These are phyloP conservation scores for Scorias spongiosa DNA, from an alignment of 2,329 filamentous ascomycete species.

Conservation along the genomic window DNA sequence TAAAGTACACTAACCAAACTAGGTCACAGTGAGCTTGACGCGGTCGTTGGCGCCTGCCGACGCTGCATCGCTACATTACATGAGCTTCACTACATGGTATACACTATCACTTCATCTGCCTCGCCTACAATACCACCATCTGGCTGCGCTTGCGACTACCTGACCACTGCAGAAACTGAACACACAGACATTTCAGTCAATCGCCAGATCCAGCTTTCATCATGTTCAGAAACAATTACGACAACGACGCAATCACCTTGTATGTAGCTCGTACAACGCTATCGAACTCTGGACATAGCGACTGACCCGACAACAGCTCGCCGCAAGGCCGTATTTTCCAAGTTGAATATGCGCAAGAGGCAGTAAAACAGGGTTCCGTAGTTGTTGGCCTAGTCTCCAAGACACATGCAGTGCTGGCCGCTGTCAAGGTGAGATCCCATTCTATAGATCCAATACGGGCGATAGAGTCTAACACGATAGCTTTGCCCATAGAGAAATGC, in stretches of 20 bases:
- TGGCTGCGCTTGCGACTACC: no score
- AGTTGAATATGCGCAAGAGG: conserved; percentile 97
- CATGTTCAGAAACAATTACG: conserved; percentile 99
- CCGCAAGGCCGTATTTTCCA: conserved; percentile 99
- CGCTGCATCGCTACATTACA: no score
- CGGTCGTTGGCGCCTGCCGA: neutral
- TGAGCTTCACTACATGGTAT: no score
- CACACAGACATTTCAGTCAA: neutral
- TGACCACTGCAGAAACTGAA: no score
- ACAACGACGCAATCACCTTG: conserved; percentile 99
- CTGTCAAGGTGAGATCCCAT: conserved; percentile 61
- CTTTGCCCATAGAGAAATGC: conserved; percentile 61
- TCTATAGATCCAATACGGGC: neutral
- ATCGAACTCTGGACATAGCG: conserved; percentile 1
- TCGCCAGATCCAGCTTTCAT: conserved; percentile 23
- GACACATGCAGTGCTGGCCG: conserved; percentile 89
- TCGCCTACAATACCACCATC: no score
- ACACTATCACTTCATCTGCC: no score
- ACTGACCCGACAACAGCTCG: conserved; percentile 46
- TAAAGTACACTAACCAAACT: no score
- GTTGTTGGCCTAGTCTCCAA: conserved; percentile 96
- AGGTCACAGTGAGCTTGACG: neutral
- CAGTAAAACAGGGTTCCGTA: conserved; percentile 96
- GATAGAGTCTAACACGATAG: neutral
- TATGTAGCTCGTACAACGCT: conserved; percentile 34